Conservation (phyloP, 2,329 filamentous ascomycete genomes). For the Monosporascus sp. region DNA sequence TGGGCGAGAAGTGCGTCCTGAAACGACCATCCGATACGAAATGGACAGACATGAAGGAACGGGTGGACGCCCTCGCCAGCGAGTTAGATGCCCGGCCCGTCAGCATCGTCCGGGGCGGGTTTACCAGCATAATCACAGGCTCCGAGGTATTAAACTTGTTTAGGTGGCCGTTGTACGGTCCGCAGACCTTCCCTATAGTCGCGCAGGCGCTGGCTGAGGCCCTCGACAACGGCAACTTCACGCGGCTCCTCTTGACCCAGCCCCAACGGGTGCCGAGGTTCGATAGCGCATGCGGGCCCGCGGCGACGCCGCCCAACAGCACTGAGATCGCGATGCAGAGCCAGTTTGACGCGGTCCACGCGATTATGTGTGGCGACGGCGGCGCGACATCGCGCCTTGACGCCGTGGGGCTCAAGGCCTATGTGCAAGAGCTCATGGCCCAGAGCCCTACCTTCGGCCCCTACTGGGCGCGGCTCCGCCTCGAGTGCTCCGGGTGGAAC, state of each 20-base stretch:
- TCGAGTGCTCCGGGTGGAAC: slow-evolving; percentile 34
- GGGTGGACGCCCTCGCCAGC: slow-evolving; percentile 26
- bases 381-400: slow-evolving; percentile 13
- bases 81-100: slow-evolving; percentile 23
- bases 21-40: slow-evolving; percentile 17
- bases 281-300: slow-evolving; percentile 6
- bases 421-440: slow-evolving; percentile 20
- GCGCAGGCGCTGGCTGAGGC: slow-evolving; percentile 4
- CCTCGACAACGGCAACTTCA: slow-evolving; percentile 24
- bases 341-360: slow-evolving; percentile 15
- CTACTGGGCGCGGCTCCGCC: slow-evolving; percentile 29
- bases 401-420: slow-evolving; percentile 21
- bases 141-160: slow-evolving; percentile 25
- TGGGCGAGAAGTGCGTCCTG: slow-evolving; percentile 25
- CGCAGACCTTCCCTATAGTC: slow-evolving; percentile 5
- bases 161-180: slow-evolving; percentile 24
- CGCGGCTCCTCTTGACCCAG: slow-evolving; percentile 3
- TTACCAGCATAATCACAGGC: slow-evolving; percentile 21
- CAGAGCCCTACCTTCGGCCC: slow-evolving; percentile 27
- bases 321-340: background rate
- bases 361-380: slow-evolving; percentile 32
- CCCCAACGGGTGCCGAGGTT: slow-evolving; percentile 1
- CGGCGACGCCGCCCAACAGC: background rate
- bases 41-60: slow-evolving; percentile 23
- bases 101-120: slow-evolving; percentile 11